phyloP scores from a whole-genome alignment of 192 early-diverging fungal genomes.

The Mortierella alpina region DNA sequence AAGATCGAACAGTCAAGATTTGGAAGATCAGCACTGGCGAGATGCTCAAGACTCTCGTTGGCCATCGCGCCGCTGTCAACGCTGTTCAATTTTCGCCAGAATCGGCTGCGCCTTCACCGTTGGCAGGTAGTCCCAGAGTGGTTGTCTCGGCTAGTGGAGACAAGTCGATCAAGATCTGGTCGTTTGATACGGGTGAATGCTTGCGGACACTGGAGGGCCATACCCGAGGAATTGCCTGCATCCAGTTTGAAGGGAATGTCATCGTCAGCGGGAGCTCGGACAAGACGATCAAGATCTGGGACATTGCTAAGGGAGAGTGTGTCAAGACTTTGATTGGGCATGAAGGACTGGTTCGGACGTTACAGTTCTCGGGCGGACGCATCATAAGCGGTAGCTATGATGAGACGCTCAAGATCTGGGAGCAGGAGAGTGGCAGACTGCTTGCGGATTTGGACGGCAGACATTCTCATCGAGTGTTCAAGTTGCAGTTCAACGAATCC shows the following conservation, averaged over 20 bases:
- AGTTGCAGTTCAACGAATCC: constrained; percentile 83
- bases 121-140: constrained; percentile 74
- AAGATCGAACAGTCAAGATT: constrained; percentile 84
- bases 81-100: constrained; percentile 78
- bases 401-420: constrained; percentile 90
- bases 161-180: constrained; percentile 88
- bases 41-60: constrained; percentile 65
- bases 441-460: constrained; percentile 64
- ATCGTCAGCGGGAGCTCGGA: constrained; percentile 90
- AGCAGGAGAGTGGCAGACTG: constrained; percentile 72
- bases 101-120: constrained; percentile 80
- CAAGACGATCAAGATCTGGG: constrained; percentile 78
- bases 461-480: constrained; percentile 78
- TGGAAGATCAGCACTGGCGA: constrained; percentile 80
- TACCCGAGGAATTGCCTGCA: constrained; percentile 85
- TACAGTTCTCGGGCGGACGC: constrained; percentile 71
- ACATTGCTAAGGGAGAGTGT: constrained; percentile 58
- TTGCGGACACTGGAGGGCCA: constrained; percentile 79
- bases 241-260: constrained; percentile 87
- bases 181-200: constrained; percentile 75
- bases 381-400: constrained; percentile 93
- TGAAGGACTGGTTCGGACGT: constrained; percentile 75
- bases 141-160: constrained; percentile 83
- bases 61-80: constrained; percentile 91
- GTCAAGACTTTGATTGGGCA: constrained; percentile 65